These are phyloP conservation scores for Didymella segeticola DNA, from an alignment of 2,329 filamentous ascomycete genomes.

Conservation along the genomic window DNA sequence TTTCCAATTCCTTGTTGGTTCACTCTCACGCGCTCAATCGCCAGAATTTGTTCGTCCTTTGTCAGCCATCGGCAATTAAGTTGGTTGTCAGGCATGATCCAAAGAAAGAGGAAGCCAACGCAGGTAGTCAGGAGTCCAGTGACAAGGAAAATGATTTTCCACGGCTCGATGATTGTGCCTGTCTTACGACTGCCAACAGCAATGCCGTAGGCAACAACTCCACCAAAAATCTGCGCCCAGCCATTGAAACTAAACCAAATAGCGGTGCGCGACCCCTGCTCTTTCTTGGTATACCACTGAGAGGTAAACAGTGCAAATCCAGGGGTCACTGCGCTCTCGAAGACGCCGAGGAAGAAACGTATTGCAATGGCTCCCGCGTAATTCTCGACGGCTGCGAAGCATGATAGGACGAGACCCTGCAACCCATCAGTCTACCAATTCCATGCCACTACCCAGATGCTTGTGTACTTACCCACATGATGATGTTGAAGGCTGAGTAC, in stretches of 20 bases:
- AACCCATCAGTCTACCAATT: conserved; percentile 3
- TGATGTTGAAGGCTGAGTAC: conserved; percentile 54
- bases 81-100: conserved; percentile 64
- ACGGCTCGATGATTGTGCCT: conserved; percentile 66
- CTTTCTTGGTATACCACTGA: conserved; percentile 75
- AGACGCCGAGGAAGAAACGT: conserved; percentile 72
- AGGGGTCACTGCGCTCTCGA: conserved; percentile 72
- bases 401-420: conserved; percentile 64
- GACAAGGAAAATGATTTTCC: conserved; percentile 66
- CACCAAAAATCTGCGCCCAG: conserved; percentile 67
- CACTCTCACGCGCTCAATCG: conserved; percentile 72
- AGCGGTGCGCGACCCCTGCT: conserved; percentile 68
- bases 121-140: conserved; percentile 53
- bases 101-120: conserved; percentile 54
- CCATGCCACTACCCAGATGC: not conserved
- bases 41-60: conserved; percentile 70
- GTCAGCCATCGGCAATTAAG: conserved; percentile 68
- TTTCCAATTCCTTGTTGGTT: conserved; percentile 80
- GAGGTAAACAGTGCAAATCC: conserved; percentile 72
- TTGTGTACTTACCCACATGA: conserved; percentile 22
- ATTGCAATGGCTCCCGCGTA: conserved; percentile 69
- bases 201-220: conserved; percentile 69
- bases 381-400: conserved; percentile 67
- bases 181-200: conserved; percentile 61
- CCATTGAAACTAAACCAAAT: conserved; percentile 76